Percentiles rank a stretch among this genome's conserved stretches.
phyloP scores from a whole-genome alignment of 169 alveolate species.

The Eimeria praecox region DNA sequence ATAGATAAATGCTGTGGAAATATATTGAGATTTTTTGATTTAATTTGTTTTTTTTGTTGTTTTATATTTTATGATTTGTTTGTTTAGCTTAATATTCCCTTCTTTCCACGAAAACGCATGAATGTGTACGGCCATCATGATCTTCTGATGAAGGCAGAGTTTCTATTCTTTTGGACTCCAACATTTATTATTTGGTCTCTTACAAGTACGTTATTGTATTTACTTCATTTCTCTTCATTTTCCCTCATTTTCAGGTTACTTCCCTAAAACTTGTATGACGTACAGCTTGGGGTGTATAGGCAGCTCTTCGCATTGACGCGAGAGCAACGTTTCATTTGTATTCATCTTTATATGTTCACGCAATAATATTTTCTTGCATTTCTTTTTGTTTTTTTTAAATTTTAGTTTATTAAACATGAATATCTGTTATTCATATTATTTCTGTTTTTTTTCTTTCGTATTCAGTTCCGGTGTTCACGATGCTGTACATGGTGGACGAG shows the following conservation, averaged over 20 bases:
- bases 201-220: conserved; percentile 76
- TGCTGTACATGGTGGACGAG: conserved; percentile 93
- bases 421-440: no score
- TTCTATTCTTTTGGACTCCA: conserved; percentile 93
- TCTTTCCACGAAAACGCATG: conserved; percentile 79
- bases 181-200: conserved; percentile 91
- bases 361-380: no score
- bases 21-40: no score
- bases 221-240: no score
- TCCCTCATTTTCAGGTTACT: neutral
- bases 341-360: neutral
- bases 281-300: no score
- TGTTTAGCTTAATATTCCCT: conserved; percentile 80
- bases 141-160: conserved; percentile 90
- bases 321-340: neutral
- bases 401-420: neutral
- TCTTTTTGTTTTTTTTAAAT: no score
- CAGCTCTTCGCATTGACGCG: neutral
- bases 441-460: neutral
- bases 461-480: conserved; percentile 91
- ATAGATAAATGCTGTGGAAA: no score
- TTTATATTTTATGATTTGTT: neutral
- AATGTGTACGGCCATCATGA: conserved; percentile 85
- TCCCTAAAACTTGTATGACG: no score
- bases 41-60: no score